These are phyloP conservation scores for Lactarius indigo DNA, from an alignment of 768 basidiomycete species.

Conservation along the genomic window DNA sequence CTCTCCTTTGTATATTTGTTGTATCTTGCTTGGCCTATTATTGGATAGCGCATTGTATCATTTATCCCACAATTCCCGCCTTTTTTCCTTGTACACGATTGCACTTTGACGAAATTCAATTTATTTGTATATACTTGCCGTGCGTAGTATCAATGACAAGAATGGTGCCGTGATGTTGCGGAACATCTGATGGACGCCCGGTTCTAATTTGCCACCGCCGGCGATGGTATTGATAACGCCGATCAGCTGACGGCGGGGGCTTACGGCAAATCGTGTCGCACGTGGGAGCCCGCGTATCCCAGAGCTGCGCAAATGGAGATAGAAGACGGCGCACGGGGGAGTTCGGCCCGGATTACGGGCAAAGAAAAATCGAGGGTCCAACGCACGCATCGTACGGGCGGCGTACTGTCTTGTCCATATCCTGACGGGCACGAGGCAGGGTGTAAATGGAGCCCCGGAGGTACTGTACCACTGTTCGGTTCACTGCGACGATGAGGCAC, in stretches of 20 bases:
- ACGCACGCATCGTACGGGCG: background rate
- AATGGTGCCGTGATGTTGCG: constrained; percentile 6
- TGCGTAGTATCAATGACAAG: constrained; percentile 3
- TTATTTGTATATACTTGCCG: constrained; percentile 27
- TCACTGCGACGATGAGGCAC: background rate
- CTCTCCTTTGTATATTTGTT: constrained; percentile 20
- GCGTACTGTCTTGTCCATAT: background rate
- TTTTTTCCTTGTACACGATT: constrained; percentile 17
- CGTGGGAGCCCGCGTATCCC: constrained; percentile 8
- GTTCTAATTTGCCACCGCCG: constrained; percentile 1
- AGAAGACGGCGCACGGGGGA: background rate
- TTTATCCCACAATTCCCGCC: constrained; percentile 11
- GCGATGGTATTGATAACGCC: constrained; percentile 7
- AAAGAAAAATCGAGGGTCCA: background rate
- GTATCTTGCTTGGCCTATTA: constrained; percentile 20
- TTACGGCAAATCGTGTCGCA: constrained; percentile 11
- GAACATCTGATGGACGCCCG: constrained; percentile 13
- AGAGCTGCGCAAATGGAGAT: constrained; percentile 6
- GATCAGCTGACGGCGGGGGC: constrained; percentile 16
- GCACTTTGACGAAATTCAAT: constrained; percentile 7
- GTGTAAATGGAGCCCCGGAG: background rate
- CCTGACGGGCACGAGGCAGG: background rate
- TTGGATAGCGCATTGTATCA: constrained; percentile 24
- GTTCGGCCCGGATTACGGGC: background rate
- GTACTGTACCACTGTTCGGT: background rate